Base-by-base conservation (phyloP, 805 yeast species). In the Cyberlindnera xylosilytica region DNA sequence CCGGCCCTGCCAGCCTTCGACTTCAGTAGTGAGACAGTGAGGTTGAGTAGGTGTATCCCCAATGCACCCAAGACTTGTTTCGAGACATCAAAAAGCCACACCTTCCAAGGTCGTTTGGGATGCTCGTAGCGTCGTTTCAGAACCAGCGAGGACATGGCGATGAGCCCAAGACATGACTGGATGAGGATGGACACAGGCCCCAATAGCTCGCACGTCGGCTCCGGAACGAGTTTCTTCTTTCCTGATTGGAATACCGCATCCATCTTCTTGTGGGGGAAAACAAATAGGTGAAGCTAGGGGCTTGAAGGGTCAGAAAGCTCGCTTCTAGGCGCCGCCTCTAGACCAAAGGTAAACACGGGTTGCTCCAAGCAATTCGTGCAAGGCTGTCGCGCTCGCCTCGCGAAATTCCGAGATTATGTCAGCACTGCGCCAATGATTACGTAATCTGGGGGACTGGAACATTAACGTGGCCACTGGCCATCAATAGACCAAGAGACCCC, bases 1-100 rank as follows among this genome's bases (percentile, higher is more conserved):
- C n/a, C 19, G 6, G 51, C 13, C 10, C 44, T 23, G 2, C 64
- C 60, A 20, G 62, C 49, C 42, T 60, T 68, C 10, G 72, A 70
- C 41, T 64, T 61, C 30, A 87, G 44, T 6, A 88, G 74, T 29
- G 96, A 83, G 34, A 87, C 66, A 12, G 78, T 61, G 9, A 91
- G 72, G 54, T 91, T 91, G 57, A 90, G 66, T 8, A 84, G 68
- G 60, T 91, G 99, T 2, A 91, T 76, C 1, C 90, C 87, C 20
- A 86, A 62, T 0, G 98, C 88, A 0, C 98, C 99, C 18, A 87
- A 65, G 1, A 91, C 72, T 60, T 91, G 99, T 58, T 93, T 91
- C 15, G 87, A 76, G 1, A 91, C 95, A 60, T 91, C 99, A 57
- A 78, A 90, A 15, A 75, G 57, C 98, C 98, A 91, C 11, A 90